These are phyloP conservation scores for Diversispora eburnea DNA, from an alignment of 192 early-diverging fungal species.

Conservation along the genomic window DNA sequence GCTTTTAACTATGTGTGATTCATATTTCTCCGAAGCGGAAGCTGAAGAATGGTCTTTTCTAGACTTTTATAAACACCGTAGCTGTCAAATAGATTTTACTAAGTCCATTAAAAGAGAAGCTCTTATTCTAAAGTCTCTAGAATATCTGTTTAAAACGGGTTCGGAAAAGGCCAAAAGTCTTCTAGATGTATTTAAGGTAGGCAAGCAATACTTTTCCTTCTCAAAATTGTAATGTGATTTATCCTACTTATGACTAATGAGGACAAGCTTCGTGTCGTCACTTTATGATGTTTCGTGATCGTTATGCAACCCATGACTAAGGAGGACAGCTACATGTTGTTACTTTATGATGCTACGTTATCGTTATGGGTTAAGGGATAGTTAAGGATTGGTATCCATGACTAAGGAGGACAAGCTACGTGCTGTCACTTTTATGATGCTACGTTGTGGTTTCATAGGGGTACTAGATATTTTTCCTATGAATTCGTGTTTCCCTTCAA, in stretches of 20 bases:
- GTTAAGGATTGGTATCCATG: too few species aligned
- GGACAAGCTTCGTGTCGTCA: too few species aligned
- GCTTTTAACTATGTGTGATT: too few species aligned
- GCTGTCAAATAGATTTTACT: too few species aligned
- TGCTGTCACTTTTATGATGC: constrained; percentile 3
- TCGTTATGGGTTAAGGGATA: too few species aligned
- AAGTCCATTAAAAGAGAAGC: too few species aligned
- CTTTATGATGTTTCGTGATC: constrained; percentile 15
- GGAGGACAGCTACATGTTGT: background rate
- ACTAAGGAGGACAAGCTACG: background rate
- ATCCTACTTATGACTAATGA: constrained; percentile 1
- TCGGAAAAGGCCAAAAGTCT: background rate
- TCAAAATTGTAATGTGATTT: background rate
- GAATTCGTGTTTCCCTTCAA: constrained; percentile 15
- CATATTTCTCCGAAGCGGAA: too few species aligned
- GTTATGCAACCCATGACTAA: constrained; percentile 18
- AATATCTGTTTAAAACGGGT: background rate
- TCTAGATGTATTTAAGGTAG: background rate
- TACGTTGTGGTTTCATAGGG: background rate
- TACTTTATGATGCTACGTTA: constrained; percentile 13
- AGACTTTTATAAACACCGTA: too few species aligned
- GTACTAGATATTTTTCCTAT: background rate
- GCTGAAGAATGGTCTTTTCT: too few species aligned
- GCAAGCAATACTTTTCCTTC: constrained; percentile 1
- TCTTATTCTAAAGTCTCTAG: too few species aligned